Conservation (phyloP, 176 grass and related monocot species). For the Aegilops sharonensis region DNA sequence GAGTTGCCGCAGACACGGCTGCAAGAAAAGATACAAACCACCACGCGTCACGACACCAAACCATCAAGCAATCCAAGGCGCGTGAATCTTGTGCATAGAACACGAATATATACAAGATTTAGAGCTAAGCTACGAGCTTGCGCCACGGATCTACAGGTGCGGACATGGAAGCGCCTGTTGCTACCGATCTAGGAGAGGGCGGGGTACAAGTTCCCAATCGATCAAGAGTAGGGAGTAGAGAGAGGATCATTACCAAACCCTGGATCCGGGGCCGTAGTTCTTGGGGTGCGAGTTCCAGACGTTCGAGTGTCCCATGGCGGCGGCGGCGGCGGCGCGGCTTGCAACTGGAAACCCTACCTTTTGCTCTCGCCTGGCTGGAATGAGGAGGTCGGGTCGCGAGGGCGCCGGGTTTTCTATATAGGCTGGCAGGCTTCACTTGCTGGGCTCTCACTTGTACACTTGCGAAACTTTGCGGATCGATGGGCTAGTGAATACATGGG, state of each 20-base stretch:
- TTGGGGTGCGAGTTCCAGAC: constrained; percentile 90
- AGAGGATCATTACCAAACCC: constrained; percentile 63
- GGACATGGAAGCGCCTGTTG: background rate
- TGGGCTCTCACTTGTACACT: background rate
- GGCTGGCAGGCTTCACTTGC: background rate
- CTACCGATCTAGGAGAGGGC: background rate
- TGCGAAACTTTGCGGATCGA: background rate
- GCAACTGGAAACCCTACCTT: constrained; percentile 32
- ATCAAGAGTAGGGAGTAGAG: background rate
- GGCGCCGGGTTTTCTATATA: constrained; percentile 9
- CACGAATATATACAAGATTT: background rate
- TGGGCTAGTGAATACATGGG: background rate
- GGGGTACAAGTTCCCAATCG: background rate
- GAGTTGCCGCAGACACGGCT: constrained; percentile 87
- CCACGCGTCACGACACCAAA: background rate
- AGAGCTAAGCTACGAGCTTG: background rate
- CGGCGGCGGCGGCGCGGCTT: background rate
- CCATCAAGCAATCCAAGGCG: background rate
- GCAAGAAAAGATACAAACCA: constrained; percentile 9
- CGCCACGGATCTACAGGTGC: background rate
- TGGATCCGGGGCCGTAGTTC: constrained; percentile 74
- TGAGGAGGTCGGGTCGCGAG: background rate
- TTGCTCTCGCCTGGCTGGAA: background rate
- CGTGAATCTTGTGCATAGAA: background rate
- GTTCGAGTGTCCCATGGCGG: constrained; percentile 72